Conservation (phyloP, 805 yeast species). For the Saturnispora mendoncae region DNA sequence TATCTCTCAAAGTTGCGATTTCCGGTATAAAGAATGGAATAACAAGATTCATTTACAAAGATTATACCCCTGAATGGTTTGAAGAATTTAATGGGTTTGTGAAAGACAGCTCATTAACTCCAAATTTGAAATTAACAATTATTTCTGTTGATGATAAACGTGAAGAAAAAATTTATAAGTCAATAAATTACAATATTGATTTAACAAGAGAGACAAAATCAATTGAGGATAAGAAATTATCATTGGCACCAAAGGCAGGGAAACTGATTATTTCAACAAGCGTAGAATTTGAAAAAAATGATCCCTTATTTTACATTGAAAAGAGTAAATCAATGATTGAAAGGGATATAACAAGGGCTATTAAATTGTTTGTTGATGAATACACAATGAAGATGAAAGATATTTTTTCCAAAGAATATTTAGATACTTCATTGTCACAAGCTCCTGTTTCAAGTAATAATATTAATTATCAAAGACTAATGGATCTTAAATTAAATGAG, state of each 20-base stretch:
- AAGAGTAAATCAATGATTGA: constrained; percentile 58
- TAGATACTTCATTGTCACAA: constrained; percentile 19
- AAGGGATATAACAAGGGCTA: constrained; percentile 57
- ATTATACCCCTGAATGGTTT: constrained; percentile 73
- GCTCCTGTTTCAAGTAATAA: constrained; percentile 17
- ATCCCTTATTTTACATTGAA: constrained; percentile 76
- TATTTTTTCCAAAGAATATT: constrained; percentile 30
- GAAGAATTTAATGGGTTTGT: constrained; percentile 60
- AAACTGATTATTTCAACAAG: constrained; percentile 56
- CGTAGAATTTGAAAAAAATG: constrained; percentile 70
- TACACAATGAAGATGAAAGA: constrained; percentile 53
- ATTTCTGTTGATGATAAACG: constrained; percentile 18
- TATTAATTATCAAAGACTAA: constrained; percentile 15
- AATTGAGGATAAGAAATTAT: constrained; percentile 15
- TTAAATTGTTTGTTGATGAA: constrained; percentile 63
- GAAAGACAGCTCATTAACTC: constrained; percentile 6
- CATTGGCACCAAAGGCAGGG: constrained; percentile 37
- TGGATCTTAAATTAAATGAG: constrained; percentile 20
- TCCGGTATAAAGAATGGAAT: constrained; percentile 28
- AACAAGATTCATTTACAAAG: constrained; percentile 55
- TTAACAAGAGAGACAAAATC: constrained; percentile 8
- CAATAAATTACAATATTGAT: constrained; percentile 11
- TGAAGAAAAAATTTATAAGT: constrained; percentile 10
- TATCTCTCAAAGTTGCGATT: constrained; percentile 20
- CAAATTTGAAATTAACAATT: constrained; percentile 10